Conservation (phyloP, 2,329 filamentous ascomycete species). For the Cryphonectria radicalis region DNA sequence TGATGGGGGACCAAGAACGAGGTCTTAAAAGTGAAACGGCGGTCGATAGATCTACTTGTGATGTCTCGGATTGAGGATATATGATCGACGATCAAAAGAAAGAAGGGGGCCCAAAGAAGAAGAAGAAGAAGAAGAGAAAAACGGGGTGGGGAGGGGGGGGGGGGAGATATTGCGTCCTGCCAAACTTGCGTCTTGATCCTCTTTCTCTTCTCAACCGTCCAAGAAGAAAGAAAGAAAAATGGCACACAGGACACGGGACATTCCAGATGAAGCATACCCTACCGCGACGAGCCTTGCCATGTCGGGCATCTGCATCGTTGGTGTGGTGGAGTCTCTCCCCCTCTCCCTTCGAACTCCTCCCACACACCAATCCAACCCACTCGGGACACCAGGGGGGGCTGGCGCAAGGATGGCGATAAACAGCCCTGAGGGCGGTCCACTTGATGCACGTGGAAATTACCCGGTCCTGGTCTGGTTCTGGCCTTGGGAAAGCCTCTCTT, state of each 20-base stretch:
- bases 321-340: slow-evolving; percentile 4
- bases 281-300: slow-evolving; percentile 21
- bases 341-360: neutral
- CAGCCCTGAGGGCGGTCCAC: neutral
- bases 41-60: neutral
- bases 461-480: slow-evolving; percentile 1
- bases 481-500: neutral
- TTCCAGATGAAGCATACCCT: slow-evolving; percentile 14
- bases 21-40: neutral
- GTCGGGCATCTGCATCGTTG: slow-evolving; percentile 25
- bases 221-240: neutral
- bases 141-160: neutral
- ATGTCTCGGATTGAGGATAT: neutral
- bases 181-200: neutral
- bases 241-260: neutral
- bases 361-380: neutral
- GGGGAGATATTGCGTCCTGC: neutral
- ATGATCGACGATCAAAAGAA: neutral
- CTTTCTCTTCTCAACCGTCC: neutral
- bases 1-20: neutral
- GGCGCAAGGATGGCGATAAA: slow-evolving; percentile 20
- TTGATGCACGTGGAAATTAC: slow-evolving; percentile 23
- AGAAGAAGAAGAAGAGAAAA: too few relatives aligned
- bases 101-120: too few relatives aligned
- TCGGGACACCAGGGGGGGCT: slow-evolving; percentile 3